phyloP scores from a whole-genome alignment of 176 grass and related monocot genomes.

The Areca catechu region DNA sequence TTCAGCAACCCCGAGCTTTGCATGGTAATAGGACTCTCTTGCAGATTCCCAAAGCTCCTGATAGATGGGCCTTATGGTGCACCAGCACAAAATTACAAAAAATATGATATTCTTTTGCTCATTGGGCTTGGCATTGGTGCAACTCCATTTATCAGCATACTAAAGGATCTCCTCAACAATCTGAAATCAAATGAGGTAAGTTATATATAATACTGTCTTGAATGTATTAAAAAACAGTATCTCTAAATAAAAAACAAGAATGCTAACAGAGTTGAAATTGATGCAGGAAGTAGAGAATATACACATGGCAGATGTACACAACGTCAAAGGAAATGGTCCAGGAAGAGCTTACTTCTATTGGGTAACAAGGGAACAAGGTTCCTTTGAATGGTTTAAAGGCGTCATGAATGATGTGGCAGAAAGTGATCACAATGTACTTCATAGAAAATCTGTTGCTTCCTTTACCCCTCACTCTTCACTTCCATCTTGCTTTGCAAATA shows the following conservation, averaged over 20 bases:
- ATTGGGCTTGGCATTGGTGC: slow-evolving; percentile 92
- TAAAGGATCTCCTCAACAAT: slow-evolving; percentile 88
- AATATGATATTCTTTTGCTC: slow-evolving; percentile 96
- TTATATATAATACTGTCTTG: not conserved
- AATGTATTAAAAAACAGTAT: too few relatives aligned
- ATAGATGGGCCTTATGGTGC: slow-evolving; percentile 95
- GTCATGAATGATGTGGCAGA: slow-evolving; percentile 99
- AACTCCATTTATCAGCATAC: slow-evolving; percentile 98
- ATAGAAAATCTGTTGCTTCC: slow-evolving; percentile 8
- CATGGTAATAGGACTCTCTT: not conserved
- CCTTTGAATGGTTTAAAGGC: slow-evolving; percentile 98
- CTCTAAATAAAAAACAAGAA: slow-evolving; percentile 1
- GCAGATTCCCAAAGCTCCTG: slow-evolving; percentile 74
- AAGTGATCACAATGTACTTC: slow-evolving; percentile 64
- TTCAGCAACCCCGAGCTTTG: too few relatives aligned
- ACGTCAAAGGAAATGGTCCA: slow-evolving; percentile 59
- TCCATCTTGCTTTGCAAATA: not conserved
- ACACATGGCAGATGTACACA: slow-evolving; percentile 44
- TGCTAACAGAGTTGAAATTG: slow-evolving; percentile 18
- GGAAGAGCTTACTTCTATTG: slow-evolving; percentile 98
- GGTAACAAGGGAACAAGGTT: slow-evolving; percentile 98
- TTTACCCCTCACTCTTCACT: not conserved
- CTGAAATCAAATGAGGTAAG: slow-evolving; percentile 67
- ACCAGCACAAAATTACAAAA: slow-evolving; percentile 98
- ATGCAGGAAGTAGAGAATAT: slow-evolving; percentile 53